phyloP scores from a whole-genome alignment of 768 basidiomycete genomes.

The Filobasidium wieringae region DNA sequence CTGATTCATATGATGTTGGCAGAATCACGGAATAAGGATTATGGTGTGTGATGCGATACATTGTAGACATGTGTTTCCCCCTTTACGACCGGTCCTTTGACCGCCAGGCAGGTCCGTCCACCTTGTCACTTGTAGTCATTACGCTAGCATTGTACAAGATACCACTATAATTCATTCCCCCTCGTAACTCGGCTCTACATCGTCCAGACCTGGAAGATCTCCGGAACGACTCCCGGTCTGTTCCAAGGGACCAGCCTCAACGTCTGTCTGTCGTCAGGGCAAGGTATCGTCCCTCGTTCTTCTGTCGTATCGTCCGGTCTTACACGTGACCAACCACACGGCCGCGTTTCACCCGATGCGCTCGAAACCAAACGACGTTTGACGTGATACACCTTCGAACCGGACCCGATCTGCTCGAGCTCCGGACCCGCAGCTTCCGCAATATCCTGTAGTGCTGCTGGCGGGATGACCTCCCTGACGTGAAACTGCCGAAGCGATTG shows the following conservation, averaged over 20 bases:
- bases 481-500: conserved; percentile 8
- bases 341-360: background rate
- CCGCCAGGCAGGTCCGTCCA: too few species aligned
- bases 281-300: background rate
- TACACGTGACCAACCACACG: background rate
- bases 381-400: conserved; percentile 10
- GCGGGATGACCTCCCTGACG: conserved; percentile 1
- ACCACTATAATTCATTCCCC: too few species aligned
- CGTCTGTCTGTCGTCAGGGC: background rate
- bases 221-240: background rate
- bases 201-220: conserved; percentile 16
- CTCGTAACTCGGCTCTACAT: too few species aligned
- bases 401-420: conserved; percentile 13
- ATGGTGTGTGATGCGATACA: too few species aligned
- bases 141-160: too few species aligned
- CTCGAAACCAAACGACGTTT: background rate
- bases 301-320: background rate
- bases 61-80: too few species aligned
- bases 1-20: too few species aligned
- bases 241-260: conserved; percentile 11
- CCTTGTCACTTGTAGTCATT: too few species aligned
- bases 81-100: too few species aligned
- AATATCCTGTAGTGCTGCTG: background rate
- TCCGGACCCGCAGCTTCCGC: conserved; percentile 2
- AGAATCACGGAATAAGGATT: too few species aligned